Evolutionary conservation across 2,329 filamentous ascomycete genomes (phyloP), one percentile per base, ranked within the genome.

Genomic region (Ascochyta pisi): DNA sequence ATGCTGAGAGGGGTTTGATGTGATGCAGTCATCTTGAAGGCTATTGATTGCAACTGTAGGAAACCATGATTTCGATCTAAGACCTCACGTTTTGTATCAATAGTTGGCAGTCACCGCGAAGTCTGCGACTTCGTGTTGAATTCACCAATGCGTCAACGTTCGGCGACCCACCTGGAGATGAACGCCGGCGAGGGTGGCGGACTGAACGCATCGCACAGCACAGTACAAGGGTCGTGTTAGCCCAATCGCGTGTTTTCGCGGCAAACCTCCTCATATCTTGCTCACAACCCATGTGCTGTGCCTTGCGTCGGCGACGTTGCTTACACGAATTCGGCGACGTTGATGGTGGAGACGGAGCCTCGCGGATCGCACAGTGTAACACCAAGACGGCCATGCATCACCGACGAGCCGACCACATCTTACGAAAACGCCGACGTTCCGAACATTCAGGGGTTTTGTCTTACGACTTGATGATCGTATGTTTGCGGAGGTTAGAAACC

Each of bases 351-450:
- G 31, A 34, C 41, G 41, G 40, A 38, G 15, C 13, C 33, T 35
- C 19, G 40, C 29, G 40, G 33, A 43, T 22, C 43, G 35, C 33
- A 45, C 27, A 29, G 27, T 29, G 40, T 35, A 41, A 26, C 23
- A 50, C 31, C 6, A 34, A 6, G 15, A 41, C 19, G 6, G 19
- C n/a, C 8, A 13, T 22, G 4, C 10, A 33, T 40, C 31, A 34
- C 53, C 53, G 53, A 56, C 42, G 26, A 51, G 47, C 53, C 53
- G 53, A 56, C 8, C 19, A 27, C 15, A 38, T 44, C 33, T 16
- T 10, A n/a, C 15, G 33, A 8, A 10, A 16, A n/a, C 2, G 26
- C 53, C 53, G 53, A 56, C 19, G n/a, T 29, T 29, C 53, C 53
- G 53, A 51, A 24, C 1, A 15, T 15, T 31, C 47, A 56, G 53